Percentiles rank a stretch among this genome's conserved stretches.
Evolutionary conservation across 2,329 filamentous ascomycete species (phyloP).

Genomic region (Nemania sp.): DNA sequence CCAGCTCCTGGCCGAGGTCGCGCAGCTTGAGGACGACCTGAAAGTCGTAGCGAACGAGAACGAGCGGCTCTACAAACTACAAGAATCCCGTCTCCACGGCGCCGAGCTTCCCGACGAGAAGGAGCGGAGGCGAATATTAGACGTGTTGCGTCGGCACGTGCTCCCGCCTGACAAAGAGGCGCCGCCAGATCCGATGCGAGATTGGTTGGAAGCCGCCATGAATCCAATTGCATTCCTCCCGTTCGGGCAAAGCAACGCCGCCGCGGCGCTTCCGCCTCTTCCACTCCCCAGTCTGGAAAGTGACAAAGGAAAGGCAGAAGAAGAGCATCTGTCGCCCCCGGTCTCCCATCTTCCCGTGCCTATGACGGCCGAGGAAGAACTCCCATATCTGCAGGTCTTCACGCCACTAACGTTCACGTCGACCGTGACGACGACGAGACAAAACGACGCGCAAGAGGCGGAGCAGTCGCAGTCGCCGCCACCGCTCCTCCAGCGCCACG

Average conservation of each 20-base stretch:
- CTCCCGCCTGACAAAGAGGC: constrained; percentile 44
- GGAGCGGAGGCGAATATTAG: constrained; percentile 47
- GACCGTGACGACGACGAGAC: constrained; percentile 52
- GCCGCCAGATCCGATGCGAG: constrained; percentile 41
- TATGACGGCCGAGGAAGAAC: constrained; percentile 65
- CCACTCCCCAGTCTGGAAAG: constrained; percentile 28
- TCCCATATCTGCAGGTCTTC: constrained; percentile 73
- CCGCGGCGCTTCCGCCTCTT: constrained; percentile 35
- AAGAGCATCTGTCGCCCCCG: constrained; percentile 45
- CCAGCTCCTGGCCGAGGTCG: constrained; percentile 59
- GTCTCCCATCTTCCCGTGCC: constrained; percentile 68
- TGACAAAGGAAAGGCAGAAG: constrained; percentile 34
- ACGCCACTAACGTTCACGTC: constrained; percentile 68
- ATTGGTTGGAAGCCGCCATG: constrained; percentile 51
- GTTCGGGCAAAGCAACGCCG: constrained; percentile 47
- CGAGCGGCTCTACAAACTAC: constrained; percentile 53
- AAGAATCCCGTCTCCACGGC: constrained; percentile 39
- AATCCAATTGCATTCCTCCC: constrained; percentile 58
- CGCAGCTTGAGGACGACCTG: constrained; percentile 63
- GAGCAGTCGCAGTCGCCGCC: constrained; percentile 28
- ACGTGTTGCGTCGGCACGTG: constrained; percentile 49
- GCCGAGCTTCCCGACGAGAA: constrained; percentile 36
- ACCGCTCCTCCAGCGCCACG: constrained; percentile 57
- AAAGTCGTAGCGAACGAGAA: constrained; percentile 61
- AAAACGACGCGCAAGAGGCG: constrained; percentile 31